These are phyloP conservation scores for Ustilago tritici DNA, from an alignment of 1,284 basidiomycete species.

Conservation along the genomic window DNA sequence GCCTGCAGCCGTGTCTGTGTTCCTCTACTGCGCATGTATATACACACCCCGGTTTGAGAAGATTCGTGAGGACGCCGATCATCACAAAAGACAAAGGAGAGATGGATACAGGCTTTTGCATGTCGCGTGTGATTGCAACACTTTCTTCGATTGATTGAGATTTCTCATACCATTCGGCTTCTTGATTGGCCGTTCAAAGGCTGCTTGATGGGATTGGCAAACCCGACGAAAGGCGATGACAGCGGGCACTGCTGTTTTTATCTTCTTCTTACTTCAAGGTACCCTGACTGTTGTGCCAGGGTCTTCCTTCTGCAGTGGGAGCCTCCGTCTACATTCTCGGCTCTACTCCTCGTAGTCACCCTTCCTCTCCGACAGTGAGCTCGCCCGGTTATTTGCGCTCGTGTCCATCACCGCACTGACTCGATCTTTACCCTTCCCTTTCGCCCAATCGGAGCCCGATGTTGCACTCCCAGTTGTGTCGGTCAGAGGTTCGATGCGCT, in stretches of 20 bases:
- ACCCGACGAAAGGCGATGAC: neutral
- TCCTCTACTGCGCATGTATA: neutral
- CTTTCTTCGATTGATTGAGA: neutral
- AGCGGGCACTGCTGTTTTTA: neutral
- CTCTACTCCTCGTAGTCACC: neutral
- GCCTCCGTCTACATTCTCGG: neutral
- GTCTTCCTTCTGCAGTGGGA: neutral
- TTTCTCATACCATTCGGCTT: neutral
- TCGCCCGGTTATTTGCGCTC: neutral
- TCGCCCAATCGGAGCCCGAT: neutral
- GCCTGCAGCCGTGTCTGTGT: neutral
- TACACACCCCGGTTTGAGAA: neutral
- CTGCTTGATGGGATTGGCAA: neutral
- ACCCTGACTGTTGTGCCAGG: neutral
- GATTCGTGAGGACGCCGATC: neutral
- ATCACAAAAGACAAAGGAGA: neutral
- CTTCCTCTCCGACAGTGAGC: neutral
- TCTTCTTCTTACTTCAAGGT: neutral
- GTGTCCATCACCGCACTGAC: neutral
- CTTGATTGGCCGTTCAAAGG: neutral
- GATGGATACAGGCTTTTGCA: neutral
- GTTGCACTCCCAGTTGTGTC: neutral
- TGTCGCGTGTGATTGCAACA: neutral
- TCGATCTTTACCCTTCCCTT: neutral
- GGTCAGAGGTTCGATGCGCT: conserved; percentile 13